phyloP scores from a whole-genome alignment of 2,329 filamentous ascomycete species.

The Calonectria naviculata region DNA sequence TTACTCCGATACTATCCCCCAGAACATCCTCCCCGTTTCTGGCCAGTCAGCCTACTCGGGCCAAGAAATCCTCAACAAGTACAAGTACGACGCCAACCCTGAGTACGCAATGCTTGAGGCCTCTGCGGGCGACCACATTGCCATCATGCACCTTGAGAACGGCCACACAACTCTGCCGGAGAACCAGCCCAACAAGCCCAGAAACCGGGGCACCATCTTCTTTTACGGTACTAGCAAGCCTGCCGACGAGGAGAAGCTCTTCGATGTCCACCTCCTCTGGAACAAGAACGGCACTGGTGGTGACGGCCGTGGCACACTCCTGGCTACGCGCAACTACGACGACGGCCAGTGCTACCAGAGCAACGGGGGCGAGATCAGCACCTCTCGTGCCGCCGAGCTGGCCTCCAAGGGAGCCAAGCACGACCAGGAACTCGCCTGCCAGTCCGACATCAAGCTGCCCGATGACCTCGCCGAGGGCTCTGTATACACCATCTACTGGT shows the following conservation, averaged over 20 bases:
- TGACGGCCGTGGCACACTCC: conserved; percentile 78
- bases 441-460: conserved; percentile 83
- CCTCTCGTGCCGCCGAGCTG: conserved; percentile 66
- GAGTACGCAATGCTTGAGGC: conserved; percentile 72
- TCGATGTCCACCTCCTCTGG: conserved; percentile 82
- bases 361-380: conserved; percentile 70
- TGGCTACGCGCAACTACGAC: conserved; percentile 85
- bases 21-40: conserved; percentile 71
- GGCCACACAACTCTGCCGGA: conserved; percentile 76
- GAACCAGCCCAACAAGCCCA: conserved; percentile 67
- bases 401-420: conserved; percentile 63
- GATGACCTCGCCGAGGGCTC: conserved; percentile 69
- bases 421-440: conserved; percentile 78
- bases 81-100: conserved; percentile 48
- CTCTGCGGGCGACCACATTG: conserved; percentile 70
- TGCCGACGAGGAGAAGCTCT: conserved; percentile 58
- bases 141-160: conserved; percentile 78
- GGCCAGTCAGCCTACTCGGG: conserved; percentile 74
- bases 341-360: conserved; percentile 91
- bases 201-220: conserved; percentile 77
- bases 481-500: conserved; percentile 89
- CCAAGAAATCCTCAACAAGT: conserved; percentile 62
- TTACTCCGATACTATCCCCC: conserved; percentile 69
- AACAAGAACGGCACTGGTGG: conserved; percentile 83
- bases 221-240: conserved; percentile 78